Conservation (phyloP, 148 eudicot genomes). For the Camellia lanceoleosa region DNA sequence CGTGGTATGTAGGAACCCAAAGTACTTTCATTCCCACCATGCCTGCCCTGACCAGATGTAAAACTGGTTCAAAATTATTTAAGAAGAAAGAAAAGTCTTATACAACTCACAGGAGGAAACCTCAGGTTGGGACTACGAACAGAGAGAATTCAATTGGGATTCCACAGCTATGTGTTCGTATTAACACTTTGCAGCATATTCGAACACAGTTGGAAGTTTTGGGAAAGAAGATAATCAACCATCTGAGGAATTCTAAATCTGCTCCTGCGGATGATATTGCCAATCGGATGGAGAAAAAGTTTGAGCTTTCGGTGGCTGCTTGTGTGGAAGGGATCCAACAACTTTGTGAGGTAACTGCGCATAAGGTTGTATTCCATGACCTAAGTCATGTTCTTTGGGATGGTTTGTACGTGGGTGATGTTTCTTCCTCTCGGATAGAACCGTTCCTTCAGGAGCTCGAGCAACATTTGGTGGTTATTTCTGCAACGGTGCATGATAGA, state of each 20-base stretch:
- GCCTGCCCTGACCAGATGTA: conserved; percentile 85
- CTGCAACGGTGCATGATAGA: conserved; percentile 72
- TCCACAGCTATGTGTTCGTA: conserved; percentile 71
- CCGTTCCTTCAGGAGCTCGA: conserved; percentile 74
- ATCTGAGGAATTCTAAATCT: conserved; percentile 48
- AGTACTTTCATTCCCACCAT: conserved; percentile 52
- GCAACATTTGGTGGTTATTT: conserved; percentile 56
- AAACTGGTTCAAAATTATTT: conserved; percentile 71
- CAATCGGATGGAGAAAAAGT: conserved; percentile 37
- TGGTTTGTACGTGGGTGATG: conserved; percentile 61
- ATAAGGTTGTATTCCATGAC: conserved; percentile 64
- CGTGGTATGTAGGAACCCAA: conserved; percentile 51
- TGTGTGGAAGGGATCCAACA: conserved; percentile 67
- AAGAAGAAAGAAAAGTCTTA: conserved; percentile 65
- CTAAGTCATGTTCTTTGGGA: conserved; percentile 67
- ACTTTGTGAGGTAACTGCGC: conserved; percentile 67
- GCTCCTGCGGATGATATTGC: conserved; percentile 29
- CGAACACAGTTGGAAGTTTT: conserved; percentile 60
- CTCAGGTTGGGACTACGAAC: conserved; percentile 44
- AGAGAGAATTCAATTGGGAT: conserved; percentile 47
- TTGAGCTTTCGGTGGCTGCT: conserved; percentile 61
- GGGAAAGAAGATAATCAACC: conserved; percentile 52
- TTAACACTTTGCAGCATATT: conserved; percentile 67
- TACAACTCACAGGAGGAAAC: conserved; percentile 41
- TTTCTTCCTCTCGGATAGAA: conserved; percentile 62